Percentiles rank a stretch among this genome's conserved stretches.
These are phyloP conservation scores for Melaleuca alternifolia DNA, from an alignment of 345 rosid genomes.

Conservation along the genomic window DNA sequence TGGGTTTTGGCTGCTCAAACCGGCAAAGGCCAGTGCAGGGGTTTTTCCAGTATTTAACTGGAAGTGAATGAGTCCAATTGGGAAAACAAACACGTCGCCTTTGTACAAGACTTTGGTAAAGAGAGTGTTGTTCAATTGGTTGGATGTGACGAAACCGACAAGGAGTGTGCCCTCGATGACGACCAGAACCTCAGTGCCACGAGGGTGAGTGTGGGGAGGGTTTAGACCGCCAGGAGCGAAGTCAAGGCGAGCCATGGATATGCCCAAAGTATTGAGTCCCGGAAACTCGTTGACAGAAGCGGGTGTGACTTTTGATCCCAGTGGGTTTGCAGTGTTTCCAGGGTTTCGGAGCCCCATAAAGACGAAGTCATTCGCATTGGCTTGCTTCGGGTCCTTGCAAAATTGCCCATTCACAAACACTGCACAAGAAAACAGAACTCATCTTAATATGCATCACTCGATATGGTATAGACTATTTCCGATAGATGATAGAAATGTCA, in stretches of 20 bases:
- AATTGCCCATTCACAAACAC: neutral
- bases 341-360: conserved; percentile 5
- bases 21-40: conserved; percentile 16
- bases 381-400: neutral
- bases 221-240: conserved; percentile 15
- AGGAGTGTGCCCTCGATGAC: conserved; percentile 15
- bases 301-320: conserved; percentile 12
- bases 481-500: neutral
- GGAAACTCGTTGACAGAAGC: neutral
- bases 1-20: conserved; percentile 15
- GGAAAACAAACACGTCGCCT: conserved; percentile 23
- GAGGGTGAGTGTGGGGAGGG: conserved; percentile 34
- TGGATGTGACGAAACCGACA: conserved; percentile 22
- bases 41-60: conserved; percentile 21
- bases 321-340: neutral
- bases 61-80: conserved; percentile 23
- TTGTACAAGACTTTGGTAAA: conserved; percentile 2
- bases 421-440: neutral
- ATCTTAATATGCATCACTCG: neutral
- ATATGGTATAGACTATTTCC: neutral
- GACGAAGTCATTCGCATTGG: neutral
- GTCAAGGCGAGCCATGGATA: conserved; percentile 14
- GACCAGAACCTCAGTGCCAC: conserved; percentile 23
- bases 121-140: conserved; percentile 6
- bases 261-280: conserved; percentile 16